These are phyloP conservation scores for Trichoderma gracile DNA, from an alignment of 2,329 filamentous ascomycete genomes.

Conservation along the genomic window DNA sequence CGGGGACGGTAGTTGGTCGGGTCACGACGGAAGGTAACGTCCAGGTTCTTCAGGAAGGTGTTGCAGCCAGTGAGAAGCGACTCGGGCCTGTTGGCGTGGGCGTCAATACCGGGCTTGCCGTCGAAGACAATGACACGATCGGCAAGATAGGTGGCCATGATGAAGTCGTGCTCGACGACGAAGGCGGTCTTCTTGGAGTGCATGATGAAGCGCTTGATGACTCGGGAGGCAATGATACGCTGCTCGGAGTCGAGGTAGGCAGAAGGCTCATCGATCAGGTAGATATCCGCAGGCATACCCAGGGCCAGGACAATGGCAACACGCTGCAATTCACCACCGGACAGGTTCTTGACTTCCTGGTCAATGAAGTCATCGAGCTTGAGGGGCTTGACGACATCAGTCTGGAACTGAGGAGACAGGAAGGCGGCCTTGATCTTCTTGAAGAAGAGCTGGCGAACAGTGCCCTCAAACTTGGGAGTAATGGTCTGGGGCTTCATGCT, in stretches of 20 bases:
- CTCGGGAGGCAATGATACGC: conserved; percentile 93
- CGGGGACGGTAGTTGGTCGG: conserved; percentile 93
- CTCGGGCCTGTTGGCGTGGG: conserved; percentile 87
- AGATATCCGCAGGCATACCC: conserved; percentile 94
- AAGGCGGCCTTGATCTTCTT: conserved; percentile 99
- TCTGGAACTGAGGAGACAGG: conserved; percentile 97
- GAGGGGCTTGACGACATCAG: conserved; percentile 98
- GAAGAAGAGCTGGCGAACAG: conserved; percentile 96
- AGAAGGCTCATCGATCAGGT: conserved; percentile 96
- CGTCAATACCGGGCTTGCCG: conserved; percentile 83
- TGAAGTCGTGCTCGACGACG: conserved; percentile 99
- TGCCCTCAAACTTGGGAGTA: conserved; percentile 96
- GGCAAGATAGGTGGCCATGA: conserved; percentile 78
- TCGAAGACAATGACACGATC: conserved; percentile 99
- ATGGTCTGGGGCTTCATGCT: conserved; percentile 99
- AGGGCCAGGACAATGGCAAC: conserved; percentile 97
- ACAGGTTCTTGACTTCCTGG: conserved; percentile 98
- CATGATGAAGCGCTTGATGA: conserved; percentile 99
- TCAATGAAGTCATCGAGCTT: conserved; percentile 99
- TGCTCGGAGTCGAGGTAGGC: conserved; percentile 99
- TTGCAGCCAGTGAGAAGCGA: conserved; percentile 95
- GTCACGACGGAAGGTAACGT: conserved; percentile 98
- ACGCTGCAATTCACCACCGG: conserved; percentile 98
- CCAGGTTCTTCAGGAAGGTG: conserved; percentile 90
- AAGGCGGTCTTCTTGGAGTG: conserved; percentile 99